These are phyloP conservation scores for Lachnellula hyalina DNA, from an alignment of 2,329 filamentous ascomycete species.

Conservation along the genomic window DNA sequence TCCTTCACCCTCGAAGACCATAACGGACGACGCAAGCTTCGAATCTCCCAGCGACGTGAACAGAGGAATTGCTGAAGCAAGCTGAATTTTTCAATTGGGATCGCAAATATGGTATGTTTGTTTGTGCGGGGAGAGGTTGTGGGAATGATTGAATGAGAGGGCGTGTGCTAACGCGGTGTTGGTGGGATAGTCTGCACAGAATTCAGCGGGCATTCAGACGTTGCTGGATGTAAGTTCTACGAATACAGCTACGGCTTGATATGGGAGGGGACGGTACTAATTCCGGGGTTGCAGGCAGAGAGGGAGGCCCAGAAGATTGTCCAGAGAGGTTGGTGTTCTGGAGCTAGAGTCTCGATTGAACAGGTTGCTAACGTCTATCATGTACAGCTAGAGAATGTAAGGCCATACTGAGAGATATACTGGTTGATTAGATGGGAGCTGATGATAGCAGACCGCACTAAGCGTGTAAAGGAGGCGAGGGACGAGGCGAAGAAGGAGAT, in stretches of 20 bases:
- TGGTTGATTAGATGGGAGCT: slow-evolving; percentile 9
- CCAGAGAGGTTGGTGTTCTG: slow-evolving; percentile 67
- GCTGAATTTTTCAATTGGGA: slow-evolving; percentile 5
- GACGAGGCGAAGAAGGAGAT: slow-evolving; percentile 98
- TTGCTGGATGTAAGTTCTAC: slow-evolving; percentile 78
- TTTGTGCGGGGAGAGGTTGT: neutral
- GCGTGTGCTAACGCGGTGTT: slow-evolving; percentile 15
- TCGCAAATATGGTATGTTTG: slow-evolving; percentile 24
- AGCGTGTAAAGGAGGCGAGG: slow-evolving; percentile 93
- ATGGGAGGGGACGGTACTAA: slow-evolving; percentile 31
- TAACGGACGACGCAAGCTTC: neutral
- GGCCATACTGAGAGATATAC: slow-evolving; percentile 25
- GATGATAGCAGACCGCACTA: slow-evolving; percentile 68
- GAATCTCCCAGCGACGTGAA: too few relatives aligned
- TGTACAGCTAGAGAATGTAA: slow-evolving; percentile 79
- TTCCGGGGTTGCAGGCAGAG: slow-evolving; percentile 63
- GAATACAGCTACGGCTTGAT: neutral
- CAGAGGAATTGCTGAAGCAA: too few relatives aligned
- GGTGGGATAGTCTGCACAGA: slow-evolving; percentile 77
- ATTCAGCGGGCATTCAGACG: slow-evolving; percentile 97
- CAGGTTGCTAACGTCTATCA: slow-evolving; percentile 28
- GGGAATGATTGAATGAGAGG: neutral
- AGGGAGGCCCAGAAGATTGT: slow-evolving; percentile 99
- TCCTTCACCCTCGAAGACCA: neutral
- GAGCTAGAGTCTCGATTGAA: slow-evolving; percentile 2